Evolutionary conservation across 139 green algal genomes (phyloP).

Genomic region (Trebouxia sp.): DNA sequence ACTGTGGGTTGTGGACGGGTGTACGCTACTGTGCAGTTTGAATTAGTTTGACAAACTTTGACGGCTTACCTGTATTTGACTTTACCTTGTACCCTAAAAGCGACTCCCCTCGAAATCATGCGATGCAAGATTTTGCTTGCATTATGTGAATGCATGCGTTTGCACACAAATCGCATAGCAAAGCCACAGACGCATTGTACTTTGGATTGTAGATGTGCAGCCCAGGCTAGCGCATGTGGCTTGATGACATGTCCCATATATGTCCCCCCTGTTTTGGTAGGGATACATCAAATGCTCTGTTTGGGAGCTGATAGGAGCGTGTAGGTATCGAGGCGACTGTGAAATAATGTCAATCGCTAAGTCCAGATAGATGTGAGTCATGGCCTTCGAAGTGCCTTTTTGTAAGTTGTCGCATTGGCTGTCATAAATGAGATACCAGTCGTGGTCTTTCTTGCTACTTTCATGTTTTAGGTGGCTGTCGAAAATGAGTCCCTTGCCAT

Average conservation of each 20-base stretch:
- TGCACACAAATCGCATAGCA: not conserved
- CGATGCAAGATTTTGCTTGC: not conserved
- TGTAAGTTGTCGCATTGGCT: not conserved
- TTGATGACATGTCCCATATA: no score
- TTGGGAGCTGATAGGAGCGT: not conserved
- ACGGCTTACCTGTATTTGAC: not conserved
- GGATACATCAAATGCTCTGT: no score
- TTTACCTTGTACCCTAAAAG: not conserved
- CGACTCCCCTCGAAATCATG: not conserved
- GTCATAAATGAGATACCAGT: conserved; percentile 42
- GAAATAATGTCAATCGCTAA: not conserved
- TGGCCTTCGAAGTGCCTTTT: not conserved
- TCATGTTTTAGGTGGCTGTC: not conserved
- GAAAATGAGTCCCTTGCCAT: no score
- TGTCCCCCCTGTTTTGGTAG: no score
- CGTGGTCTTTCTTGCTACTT: conserved; percentile 28
- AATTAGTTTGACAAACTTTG: not conserved
- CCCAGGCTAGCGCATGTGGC: no score
- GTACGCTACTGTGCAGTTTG: conserved; percentile 15
- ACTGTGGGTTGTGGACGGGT: conserved; percentile 13
- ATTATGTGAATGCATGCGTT: not conserved
- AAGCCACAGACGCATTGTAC: no score
- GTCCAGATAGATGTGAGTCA: not conserved
- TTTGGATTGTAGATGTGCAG: no score
- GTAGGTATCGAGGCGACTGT: not conserved